A percentile compares a stretch with the other conserved stretches of the same genome.
Conservation (phyloP, 2,329 filamentous ascomycete species). For the Fusarium dlaminii region DNA sequence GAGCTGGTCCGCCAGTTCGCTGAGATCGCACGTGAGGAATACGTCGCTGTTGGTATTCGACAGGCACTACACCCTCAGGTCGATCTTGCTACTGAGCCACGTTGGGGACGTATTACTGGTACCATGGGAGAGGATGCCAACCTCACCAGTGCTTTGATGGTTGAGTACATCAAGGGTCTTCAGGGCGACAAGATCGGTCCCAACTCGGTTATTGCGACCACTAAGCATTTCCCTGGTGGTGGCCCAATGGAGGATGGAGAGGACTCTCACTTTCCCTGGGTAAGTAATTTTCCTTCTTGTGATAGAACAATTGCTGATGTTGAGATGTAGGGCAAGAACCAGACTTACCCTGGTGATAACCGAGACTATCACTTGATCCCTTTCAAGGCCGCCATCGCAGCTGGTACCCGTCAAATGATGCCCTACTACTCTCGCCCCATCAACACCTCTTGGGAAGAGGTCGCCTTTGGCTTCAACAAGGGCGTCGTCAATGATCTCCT, state of each 20-base stretch:
- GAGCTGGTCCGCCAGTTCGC: conserved; percentile 57
- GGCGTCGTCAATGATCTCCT: conserved; percentile 60
- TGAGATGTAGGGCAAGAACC: conserved; percentile 56
- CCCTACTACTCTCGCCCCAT: conserved; percentile 61
- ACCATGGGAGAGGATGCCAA: conserved; percentile 61
- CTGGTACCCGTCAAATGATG: conserved; percentile 62
- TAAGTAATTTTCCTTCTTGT: background rate
- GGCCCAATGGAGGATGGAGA: conserved; percentile 60
- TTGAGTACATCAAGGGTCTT: conserved; percentile 59
- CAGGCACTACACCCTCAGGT: conserved; percentile 60
- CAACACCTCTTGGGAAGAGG: conserved; percentile 56
- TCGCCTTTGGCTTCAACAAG: conserved; percentile 63
- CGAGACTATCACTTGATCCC: conserved; percentile 60
- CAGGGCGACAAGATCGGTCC: conserved; percentile 56
- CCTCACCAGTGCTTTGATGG: conserved; percentile 49
- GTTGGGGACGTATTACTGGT: conserved; percentile 57
- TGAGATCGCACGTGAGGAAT: conserved; percentile 60
- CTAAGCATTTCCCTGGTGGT: conserved; percentile 64
- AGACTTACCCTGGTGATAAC: conserved; percentile 59
- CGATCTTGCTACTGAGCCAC: conserved; percentile 60
- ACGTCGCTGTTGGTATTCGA: conserved; percentile 54
- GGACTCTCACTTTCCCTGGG: conserved; percentile 60
- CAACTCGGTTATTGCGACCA: conserved; percentile 57
- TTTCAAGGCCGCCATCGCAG: conserved; percentile 60
- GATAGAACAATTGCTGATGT: conserved; percentile 30